A percentile compares a stretch with the other conserved stretches of the same genome.
Conservation (phyloP, 306 rosid genomes). For the Leucaena leucocephala region DNA sequence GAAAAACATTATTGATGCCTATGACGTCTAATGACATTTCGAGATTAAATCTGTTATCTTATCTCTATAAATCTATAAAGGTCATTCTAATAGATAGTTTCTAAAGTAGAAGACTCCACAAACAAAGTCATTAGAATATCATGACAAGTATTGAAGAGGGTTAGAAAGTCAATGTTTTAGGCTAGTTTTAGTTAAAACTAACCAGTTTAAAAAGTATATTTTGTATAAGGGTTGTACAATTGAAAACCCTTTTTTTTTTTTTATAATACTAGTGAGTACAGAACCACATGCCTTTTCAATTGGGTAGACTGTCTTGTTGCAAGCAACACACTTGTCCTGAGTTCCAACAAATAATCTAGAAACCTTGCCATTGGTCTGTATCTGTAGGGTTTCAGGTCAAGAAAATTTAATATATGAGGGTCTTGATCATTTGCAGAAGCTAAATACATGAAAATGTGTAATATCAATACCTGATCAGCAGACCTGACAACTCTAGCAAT, state of each 20-base stretch:
- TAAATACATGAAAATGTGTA: neutral
- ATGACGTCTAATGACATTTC: neutral
- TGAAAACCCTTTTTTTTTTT: no score
- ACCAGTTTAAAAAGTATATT: no score
- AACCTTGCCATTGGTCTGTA: constrained; percentile 63
- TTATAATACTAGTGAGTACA: neutral
- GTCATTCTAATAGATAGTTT: neutral
- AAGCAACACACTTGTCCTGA: constrained; percentile 86
- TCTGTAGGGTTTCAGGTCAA: constrained; percentile 49
- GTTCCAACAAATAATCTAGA: constrained; percentile 85
- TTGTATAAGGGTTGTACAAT: no score
- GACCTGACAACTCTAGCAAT: constrained; percentile 64
- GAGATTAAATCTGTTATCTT: neutral
- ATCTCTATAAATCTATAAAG: neutral
- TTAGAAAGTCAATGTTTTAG: no score
- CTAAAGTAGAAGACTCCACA: neutral
- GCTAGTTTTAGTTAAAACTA: no score
- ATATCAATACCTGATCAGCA: constrained; percentile 60
- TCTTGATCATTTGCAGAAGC: neutral
- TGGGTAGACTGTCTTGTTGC: constrained; percentile 88
- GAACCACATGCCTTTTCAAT: constrained; percentile 71
- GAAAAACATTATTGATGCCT: neutral
- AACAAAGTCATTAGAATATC: constrained; percentile 6
- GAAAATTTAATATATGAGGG: constrained; percentile 14
- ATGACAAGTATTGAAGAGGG: neutral